Evolutionary conservation across 495 filamentous ascomycete species (phyloP), one percentile per base, ranked within the genome.

Genomic region (Geopyxis carbonaria): DNA sequence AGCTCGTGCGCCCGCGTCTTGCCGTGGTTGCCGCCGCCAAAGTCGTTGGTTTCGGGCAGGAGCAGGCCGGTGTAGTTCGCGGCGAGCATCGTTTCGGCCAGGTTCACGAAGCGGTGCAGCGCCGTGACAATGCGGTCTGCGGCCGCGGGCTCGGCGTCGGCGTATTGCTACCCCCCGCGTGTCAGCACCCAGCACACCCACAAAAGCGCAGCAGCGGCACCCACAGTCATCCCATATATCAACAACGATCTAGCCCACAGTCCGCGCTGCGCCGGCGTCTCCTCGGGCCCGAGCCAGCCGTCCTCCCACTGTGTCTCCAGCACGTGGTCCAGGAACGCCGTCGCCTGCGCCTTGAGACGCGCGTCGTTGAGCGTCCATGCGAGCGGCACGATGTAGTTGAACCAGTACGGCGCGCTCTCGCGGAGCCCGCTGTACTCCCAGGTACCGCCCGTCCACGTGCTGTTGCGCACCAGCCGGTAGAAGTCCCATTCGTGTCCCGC

Each of bases 371-470:
- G 51, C 0, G 57, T 56, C 47, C 68, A 77, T 10, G 75, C 70
- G n/a, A 77, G 60, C 9, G 74, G 71, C 2, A 79, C 75, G 3
- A 77, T 56, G 16, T 67, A 67, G 45, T 77, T 77, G 42, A 75
- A 66, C 75, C 73, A 79, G 49, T 79, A 78, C 1, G 73, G 72
- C 2, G 67, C 61, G 0, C 64, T 65, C 55, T 79, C 73, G 40
- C 74, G 63, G 2, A 77, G 58, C 5, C 51, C 51, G 30, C 67
- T 72, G 40, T 79, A 79, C 48, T 77, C 71, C 4, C 58, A 48
- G 15, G 56, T 53, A 1, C 69, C 67, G 2, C 73, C 72, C 7
- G 70, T 45, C 72, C 70, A 78, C 11, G 56, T 50, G 3, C 63
- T 67, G 41, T 77, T 45, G 2, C 53, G 56, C 3, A 77, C 70